A percentile compares a stretch with the other conserved stretches of the same genome.
phyloP scores from a whole-genome alignment of 208 protist genomes.

The Crithidia expoeki region DNA sequence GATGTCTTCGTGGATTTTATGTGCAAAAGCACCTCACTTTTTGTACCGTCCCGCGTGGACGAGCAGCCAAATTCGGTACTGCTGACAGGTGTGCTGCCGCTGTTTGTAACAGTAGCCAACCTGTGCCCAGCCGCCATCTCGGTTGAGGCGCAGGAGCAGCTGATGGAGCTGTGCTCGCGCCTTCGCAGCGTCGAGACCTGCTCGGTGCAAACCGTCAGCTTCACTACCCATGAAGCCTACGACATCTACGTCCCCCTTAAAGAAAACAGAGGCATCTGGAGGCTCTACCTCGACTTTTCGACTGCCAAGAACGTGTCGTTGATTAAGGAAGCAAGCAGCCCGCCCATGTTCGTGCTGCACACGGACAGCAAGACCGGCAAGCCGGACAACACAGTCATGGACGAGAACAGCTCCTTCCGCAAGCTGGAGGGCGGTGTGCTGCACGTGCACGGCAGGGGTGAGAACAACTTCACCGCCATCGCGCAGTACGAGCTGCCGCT shows the following conservation, averaged over 20 bases:
- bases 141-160: slow-evolving; percentile 28
- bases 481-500: slow-evolving; percentile 74
- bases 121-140: slow-evolving; percentile 60
- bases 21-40: slow-evolving; percentile 18
- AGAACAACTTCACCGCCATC: slow-evolving; percentile 74
- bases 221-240: slow-evolving; percentile 78
- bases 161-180: slow-evolving; percentile 40
- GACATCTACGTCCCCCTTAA: slow-evolving; percentile 60
- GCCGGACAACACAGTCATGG: slow-evolving; percentile 48
- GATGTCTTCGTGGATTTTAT: slow-evolving; percentile 53
- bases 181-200: slow-evolving; percentile 7
- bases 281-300: slow-evolving; percentile 64
- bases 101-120: slow-evolving; percentile 70
- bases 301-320: slow-evolving; percentile 61
- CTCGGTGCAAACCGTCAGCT: slow-evolving; percentile 44
- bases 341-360: slow-evolving; percentile 42
- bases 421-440: slow-evolving; percentile 62
- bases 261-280: slow-evolving; percentile 46
- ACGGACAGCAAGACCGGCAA: slow-evolving; percentile 30
- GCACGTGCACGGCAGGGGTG: slow-evolving; percentile 68
- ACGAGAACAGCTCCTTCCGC: slow-evolving; percentile 46
- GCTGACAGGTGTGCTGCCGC: slow-evolving; percentile 72
- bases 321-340: slow-evolving; percentile 54
- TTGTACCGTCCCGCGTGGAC: slow-evolving; percentile 20
- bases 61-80: slow-evolving; percentile 53